Evolutionary conservation across 768 basidiomycete genomes (phyloP), one percentile per base, ranked within the genome.

Genomic region (Lentinula guzmanii): DNA sequence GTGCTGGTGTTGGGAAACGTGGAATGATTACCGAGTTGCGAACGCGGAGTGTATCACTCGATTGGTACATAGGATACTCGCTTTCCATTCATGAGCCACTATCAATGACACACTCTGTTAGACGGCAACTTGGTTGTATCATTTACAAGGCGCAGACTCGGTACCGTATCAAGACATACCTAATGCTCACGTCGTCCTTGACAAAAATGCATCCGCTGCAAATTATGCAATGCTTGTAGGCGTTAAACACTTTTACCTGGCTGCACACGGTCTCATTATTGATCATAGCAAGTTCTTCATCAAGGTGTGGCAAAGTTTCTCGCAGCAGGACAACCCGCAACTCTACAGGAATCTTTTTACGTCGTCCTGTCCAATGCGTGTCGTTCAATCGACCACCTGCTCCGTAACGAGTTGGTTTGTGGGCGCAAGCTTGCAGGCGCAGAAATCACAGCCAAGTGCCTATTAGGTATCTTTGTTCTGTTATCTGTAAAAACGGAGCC

Each of bases 1-100:
- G 2, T 78, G 81, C 1, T 90, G 89, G 89, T 76, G 76, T 58
- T 92, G 90, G 89, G 71, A 68, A 10, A 70, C 79, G 6, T 91
- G 87, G 86, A 69, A 72, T 52, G 87, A 89, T 65, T 73, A 75
- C 61, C 77, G 82, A 21, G 68, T 74, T 42, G 75, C 79, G 33
- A 71, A 83, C 39, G 73, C 79, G 1, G 86, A 87, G 58, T 73
- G 72, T 33, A 74, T 88, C 51, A 70, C 76, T 4, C 68, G 69
- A 52, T 65, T 87, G 62, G 89, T 88, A 65, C 66, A 79, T 68
- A 37, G 4, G 51, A 9, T 62, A 46, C 37, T 37, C 7, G 48
- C 2, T 15, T 41, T 41, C 7, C 11, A 4, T 1, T 28, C 28
- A 21, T 41, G n/a, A 3, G 28, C 53, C 16, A n/a, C 24, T 39